Percentiles rank a stretch among this genome's conserved stretches.
These are phyloP conservation scores for Tulasnella sp. DNA, from an alignment of 768 basidiomycete genomes.

Conservation along the genomic window DNA sequence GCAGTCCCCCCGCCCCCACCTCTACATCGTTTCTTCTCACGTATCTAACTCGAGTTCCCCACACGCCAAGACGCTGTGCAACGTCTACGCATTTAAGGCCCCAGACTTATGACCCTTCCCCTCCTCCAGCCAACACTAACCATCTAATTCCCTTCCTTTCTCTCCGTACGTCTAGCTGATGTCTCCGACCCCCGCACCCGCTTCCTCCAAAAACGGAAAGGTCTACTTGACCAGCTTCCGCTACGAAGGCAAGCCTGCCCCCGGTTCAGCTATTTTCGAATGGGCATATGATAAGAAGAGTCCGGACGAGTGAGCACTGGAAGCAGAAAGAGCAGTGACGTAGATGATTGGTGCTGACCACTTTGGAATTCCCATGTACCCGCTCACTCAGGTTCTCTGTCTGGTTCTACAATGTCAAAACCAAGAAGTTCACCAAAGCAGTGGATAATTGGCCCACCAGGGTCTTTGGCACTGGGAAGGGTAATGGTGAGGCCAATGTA, in stretches of 20 bases:
- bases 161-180: not conserved
- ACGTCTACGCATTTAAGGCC: not conserved
- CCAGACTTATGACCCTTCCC: too few relatives aligned
- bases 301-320: not conserved
- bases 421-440: not conserved
- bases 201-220: not conserved
- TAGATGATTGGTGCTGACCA: not conserved
- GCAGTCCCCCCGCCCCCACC: not conserved
- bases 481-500: not conserved
- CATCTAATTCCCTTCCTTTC: not conserved
- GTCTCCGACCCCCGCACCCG: not conserved
- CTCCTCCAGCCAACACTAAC: too few relatives aligned
- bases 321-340: not conserved
- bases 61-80: not conserved
- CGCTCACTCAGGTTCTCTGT: not conserved
- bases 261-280: not conserved
- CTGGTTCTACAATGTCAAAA: slow-evolving; percentile 2
- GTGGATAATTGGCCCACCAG: not conserved
- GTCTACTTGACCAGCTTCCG: not conserved
- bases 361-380: not conserved
- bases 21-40: not conserved
- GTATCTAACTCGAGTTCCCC: not conserved
- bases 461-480: not conserved
- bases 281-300: not conserved
- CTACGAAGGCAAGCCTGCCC: not conserved